These are phyloP conservation scores for Clathrospora elynae DNA, from an alignment of 2,329 filamentous ascomycete genomes.

Conservation along the genomic window DNA sequence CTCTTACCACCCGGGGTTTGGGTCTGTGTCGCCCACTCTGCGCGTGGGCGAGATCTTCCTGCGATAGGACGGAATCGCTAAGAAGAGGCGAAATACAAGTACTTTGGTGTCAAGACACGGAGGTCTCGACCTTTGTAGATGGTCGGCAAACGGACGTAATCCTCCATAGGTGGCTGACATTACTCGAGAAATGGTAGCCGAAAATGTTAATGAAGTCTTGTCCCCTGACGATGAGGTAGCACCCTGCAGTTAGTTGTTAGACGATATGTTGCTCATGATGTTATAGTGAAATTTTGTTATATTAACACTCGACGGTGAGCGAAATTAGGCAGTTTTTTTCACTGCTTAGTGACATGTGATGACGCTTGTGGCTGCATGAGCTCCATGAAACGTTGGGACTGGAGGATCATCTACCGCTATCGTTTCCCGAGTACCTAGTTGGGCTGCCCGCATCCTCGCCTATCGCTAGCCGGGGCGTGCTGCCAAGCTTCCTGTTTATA, in stretches of 20 bases:
- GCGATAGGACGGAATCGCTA: background rate
- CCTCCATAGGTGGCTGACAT: slow-evolving; percentile 1
- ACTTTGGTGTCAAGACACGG: slow-evolving; percentile 4
- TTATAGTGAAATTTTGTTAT: too few relatives aligned
- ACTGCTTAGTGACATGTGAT: background rate
- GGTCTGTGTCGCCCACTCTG: too few relatives aligned
- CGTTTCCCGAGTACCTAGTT: slow-evolving; percentile 13
- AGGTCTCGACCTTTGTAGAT: slow-evolving; percentile 6
- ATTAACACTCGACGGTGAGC: too few relatives aligned
- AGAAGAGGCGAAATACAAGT: slow-evolving; percentile 6
- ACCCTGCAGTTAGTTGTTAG: too few relatives aligned
- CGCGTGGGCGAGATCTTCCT: background rate
- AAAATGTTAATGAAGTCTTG: background rate
- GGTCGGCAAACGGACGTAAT: slow-evolving; percentile 2
- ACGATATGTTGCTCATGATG: too few relatives aligned
- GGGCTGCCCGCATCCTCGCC: slow-evolving; percentile 4
- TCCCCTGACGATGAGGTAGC: background rate
- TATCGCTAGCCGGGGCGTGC: slow-evolving; percentile 13
- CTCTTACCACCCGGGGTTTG: too few relatives aligned
- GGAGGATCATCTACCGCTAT: slow-evolving; percentile 21
- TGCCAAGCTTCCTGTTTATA: background rate
- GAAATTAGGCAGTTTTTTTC: too few relatives aligned
- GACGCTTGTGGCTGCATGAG: background rate
- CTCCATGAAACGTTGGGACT: background rate
- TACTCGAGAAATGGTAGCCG: slow-evolving; percentile 18